These are phyloP conservation scores for Pulveroboletus sp. DNA, from an alignment of 768 basidiomycete genomes.

Conservation along the genomic window DNA sequence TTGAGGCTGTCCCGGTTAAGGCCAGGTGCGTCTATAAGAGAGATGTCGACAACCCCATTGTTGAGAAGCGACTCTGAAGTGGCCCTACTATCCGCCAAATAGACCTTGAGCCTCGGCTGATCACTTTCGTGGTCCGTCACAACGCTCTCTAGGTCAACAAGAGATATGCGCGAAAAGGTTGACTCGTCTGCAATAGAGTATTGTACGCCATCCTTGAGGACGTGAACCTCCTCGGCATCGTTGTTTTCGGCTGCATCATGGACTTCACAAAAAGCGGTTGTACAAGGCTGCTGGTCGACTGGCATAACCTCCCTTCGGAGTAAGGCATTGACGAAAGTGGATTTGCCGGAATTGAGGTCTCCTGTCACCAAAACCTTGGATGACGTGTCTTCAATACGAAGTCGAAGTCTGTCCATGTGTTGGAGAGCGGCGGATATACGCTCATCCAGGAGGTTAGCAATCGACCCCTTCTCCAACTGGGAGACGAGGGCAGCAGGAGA, in stretches of 20 bases:
- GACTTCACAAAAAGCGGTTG: constrained; percentile 95
- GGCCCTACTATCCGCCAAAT: constrained; percentile 76
- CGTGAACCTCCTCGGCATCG: constrained; percentile 80
- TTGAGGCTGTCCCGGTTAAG: constrained; percentile 93
- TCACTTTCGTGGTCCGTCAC: constrained; percentile 57
- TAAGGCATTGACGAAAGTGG: constrained; percentile 95
- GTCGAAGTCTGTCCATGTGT: constrained; percentile 81
- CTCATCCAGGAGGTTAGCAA: constrained; percentile 87
- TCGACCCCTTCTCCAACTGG: constrained; percentile 88
- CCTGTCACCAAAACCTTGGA: constrained; percentile 98
- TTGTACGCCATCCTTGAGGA: constrained; percentile 59
- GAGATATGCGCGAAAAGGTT: constrained; percentile 65
- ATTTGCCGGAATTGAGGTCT: constrained; percentile 97
- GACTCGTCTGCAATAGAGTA: constrained; percentile 71
- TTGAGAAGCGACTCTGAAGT: constrained; percentile 82
- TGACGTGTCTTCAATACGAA: constrained; percentile 84
- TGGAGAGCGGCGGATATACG: constrained; percentile 67
- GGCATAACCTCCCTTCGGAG: constrained; percentile 91
- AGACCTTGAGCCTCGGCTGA: constrained; percentile 75
- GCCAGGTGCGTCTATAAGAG: constrained; percentile 96
- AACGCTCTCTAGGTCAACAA: constrained; percentile 73
- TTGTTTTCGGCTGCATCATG: constrained; percentile 81
- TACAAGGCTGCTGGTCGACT: constrained; percentile 96
- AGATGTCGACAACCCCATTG: constrained; percentile 95
- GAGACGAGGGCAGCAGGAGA: constrained; percentile 73